Evolutionary conservation across 352 stramenopile genomes (phyloP).

Genomic region (Phytophthora cactorum): DNA sequence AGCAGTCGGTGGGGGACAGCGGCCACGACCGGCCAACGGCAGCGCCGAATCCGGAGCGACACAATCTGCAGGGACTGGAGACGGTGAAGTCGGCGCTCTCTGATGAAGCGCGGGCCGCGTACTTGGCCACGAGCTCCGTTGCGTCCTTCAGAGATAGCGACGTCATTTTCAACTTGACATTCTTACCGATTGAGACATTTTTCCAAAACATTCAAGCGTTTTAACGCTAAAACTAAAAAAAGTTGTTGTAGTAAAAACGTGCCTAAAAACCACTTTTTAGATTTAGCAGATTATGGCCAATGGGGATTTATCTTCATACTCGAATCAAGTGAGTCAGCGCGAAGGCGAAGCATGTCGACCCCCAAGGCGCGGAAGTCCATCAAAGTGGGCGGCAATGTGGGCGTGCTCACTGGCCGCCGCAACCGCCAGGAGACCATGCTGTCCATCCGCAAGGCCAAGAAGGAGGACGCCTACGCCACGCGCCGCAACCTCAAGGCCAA

Average conservation of each 20-base stretch:
- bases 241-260: too few species aligned
- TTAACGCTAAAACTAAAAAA: too few species aligned
- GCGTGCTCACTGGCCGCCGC: constrained; percentile 78
- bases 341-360: constrained; percentile 39
- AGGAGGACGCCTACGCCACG: constrained; percentile 88
- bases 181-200: too few species aligned
- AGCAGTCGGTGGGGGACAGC: constrained; percentile 18
- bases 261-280: too few species aligned
- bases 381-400: constrained; percentile 70
- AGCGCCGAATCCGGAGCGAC: constrained; percentile 10
- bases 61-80: background rate
- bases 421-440: constrained; percentile 89
- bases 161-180: background rate
- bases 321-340: constrained; percentile 26
- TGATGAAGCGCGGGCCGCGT: constrained; percentile 8
- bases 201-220: too few species aligned
- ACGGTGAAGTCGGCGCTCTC: background rate
- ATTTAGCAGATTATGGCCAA: background rate
- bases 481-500: constrained; percentile 88
- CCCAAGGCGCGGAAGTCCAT: constrained; percentile 72
- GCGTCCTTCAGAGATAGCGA: constrained; percentile 15
- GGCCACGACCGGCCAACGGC: constrained; percentile 15
- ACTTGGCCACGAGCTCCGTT: constrained; percentile 27
- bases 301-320: constrained; percentile 15
- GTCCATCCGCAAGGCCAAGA: constrained; percentile 89